Base-by-base conservation (phyloP, 352 stramenopile genomes). In the Ochromonadaceae sp. region DNA sequence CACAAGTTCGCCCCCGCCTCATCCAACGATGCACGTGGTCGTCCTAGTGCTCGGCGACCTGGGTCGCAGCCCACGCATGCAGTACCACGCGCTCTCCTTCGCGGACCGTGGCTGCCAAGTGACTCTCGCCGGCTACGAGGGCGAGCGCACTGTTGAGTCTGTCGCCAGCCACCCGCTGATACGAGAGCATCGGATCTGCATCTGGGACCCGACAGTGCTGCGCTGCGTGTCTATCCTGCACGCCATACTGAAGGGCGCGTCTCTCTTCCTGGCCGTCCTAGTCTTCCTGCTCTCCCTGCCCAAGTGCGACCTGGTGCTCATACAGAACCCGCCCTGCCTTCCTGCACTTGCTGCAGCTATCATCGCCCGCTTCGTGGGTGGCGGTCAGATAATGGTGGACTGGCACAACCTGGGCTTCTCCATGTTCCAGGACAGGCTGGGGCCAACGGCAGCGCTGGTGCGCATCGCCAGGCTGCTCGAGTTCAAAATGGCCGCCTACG, bases 401-500 rank as follows among this genome's bases (percentile, higher is more conserved):
- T 99, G 94, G 94, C 94, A 99, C 75, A 99, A 99, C 77, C 72
- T 99, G 36, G 94, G 92, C 32, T 98, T 92, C 78, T 97, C 87
- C 59, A 96, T 99, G 74, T 82, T 98, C 74, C 40, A 72, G 84
- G 40, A 90, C 78, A 40, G 72, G 84, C 49, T 81, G 72, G 39
- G 65, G 61, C 32, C 62, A 52, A 32, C 78, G 90, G 55, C 66
- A 49, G 41, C 67, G 44, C 63, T 70, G 44, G 70, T 85, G 36
- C 58, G 65, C 41, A 68, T 85, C 39, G 76, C 74, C 2, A 62
- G 69, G 53, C 35, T 48, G 15, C 80, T 80, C 43, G 82, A 87
- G 59, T 72, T 78, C 15, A 74, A 88, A 14, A 90, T 98, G 60
- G 91, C 87, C 28, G 77, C 80, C 41, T 81, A 84, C 53, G 90